Evolutionary conservation across 1,139 yeast species (phyloP).

Genomic region (Diutina scorzettiae): DNA sequence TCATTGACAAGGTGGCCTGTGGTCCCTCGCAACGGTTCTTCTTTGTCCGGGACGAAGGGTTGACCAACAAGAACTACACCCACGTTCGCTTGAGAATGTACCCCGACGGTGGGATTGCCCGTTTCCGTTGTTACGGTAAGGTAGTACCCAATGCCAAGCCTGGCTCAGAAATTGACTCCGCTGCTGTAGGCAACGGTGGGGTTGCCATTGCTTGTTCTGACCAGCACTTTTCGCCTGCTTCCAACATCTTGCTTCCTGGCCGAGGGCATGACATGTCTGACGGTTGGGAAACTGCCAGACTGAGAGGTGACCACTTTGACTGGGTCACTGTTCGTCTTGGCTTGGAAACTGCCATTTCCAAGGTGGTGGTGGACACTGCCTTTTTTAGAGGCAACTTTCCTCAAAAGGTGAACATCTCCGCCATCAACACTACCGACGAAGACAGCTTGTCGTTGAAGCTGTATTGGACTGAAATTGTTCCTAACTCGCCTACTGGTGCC

Average conservation of each 20-base stretch:
- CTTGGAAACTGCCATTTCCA: constrained; percentile 40
- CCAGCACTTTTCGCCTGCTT: constrained; percentile 89
- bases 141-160: constrained; percentile 46
- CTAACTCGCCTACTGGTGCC: constrained; percentile 61
- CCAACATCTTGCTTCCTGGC: constrained; percentile 80
- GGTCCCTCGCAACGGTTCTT: constrained; percentile 84
- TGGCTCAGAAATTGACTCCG: constrained; percentile 54
- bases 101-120: constrained; percentile 95
- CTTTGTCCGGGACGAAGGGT: constrained; percentile 41
- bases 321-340: constrained; percentile 84
- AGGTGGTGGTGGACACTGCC: constrained; percentile 76
- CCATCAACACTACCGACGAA: constrained; percentile 23
- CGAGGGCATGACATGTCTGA: constrained; percentile 94
- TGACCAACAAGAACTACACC: constrained; percentile 54
- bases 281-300: constrained; percentile 97
- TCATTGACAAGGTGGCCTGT: constrained; percentile 64
- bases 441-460: constrained; percentile 7
- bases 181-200: constrained; percentile 80
- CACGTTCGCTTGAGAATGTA: constrained; percentile 82
- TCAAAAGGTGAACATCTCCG: constrained; percentile 57
- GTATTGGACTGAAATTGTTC: constrained; percentile 57
- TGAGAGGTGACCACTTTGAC: constrained; percentile 77
- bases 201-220: constrained; percentile 74
- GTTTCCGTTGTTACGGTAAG: constrained; percentile 78
- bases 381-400: constrained; percentile 93